Base-by-base conservation (phyloP, 2,329 filamentous ascomycete genomes). In the Alternaria arborescens region DNA sequence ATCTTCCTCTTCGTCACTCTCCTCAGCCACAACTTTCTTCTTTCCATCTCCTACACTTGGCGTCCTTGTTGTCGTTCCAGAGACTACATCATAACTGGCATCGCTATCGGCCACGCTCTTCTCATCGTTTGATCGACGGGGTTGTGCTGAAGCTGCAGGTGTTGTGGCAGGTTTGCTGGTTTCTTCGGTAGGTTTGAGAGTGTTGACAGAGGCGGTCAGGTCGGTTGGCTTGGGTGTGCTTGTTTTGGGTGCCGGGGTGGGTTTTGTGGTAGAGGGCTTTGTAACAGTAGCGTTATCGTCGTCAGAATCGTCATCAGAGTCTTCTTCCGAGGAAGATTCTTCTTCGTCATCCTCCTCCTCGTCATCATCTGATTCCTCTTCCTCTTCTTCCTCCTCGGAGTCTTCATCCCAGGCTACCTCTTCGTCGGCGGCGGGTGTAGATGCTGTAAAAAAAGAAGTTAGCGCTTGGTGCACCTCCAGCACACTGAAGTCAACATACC, bases 21-120 rank as follows among this genome's bases (percentile, higher is more conserved):
- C 88, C 55, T 85, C 83, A 4, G 72, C 77, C 55, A 81, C 80
- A 16, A 72, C 69, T 44, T 77, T 73, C 52, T 79, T 83, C 70
- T 82, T 89, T 5, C 86, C 85, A 16, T 36, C 32, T 36, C 12
- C 32, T 16, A 36, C 32, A 36, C 32, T 36, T 1, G 93, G 91
- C 16, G 93, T 90, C 66, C 91, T 91, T 77, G 92, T 97, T 46
- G 88, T 84, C 6, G 90, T 89, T 8, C 91, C 91, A 46, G 81
- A 83, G 4, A 99, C 93, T 34, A 99, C 86, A 77, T 99, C 95
- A 78, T 99, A 99, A 81, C 93, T 97, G 18, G 92, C 92, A 71
- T 99, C 95, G 76, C 94, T 97, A 72, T 95, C 95, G 8, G 93
- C 89, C 69, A 95, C 91, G 26, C 92, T 96, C 77, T 94, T 93